These are phyloP conservation scores for Wallacemonas rigidus DNA, from an alignment of 208 protist genomes.

Conservation along the genomic window DNA sequence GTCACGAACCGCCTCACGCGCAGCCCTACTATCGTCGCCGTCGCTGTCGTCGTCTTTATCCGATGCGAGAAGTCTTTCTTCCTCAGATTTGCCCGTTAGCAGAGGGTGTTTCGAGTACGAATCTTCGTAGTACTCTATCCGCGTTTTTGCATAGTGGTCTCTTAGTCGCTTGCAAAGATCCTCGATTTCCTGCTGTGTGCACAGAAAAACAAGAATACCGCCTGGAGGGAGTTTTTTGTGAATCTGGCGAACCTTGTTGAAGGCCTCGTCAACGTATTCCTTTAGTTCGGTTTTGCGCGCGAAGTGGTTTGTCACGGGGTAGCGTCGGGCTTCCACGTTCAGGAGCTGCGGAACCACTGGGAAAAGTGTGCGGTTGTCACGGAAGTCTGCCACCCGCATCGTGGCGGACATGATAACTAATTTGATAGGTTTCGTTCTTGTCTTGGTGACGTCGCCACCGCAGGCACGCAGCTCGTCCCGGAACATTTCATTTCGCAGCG, in stretches of 20 bases:
- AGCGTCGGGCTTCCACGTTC: slow-evolving; percentile 95
- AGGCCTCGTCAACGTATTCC: slow-evolving; percentile 95
- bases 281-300: slow-evolving; percentile 90
- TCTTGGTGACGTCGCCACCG: slow-evolving; percentile 49
- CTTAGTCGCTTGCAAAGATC: slow-evolving; percentile 84
- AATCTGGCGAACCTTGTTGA: slow-evolving; percentile 96
- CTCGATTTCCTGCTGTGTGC: slow-evolving; percentile 96
- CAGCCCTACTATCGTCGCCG: slow-evolving; percentile 21
- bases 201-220: slow-evolving; percentile 98
- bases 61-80: slow-evolving; percentile 13
- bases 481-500: slow-evolving; percentile 91
- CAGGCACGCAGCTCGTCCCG: slow-evolving; percentile 64
- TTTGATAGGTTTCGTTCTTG: slow-evolving; percentile 79
- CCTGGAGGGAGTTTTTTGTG: slow-evolving; percentile 97
- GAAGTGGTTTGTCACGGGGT: slow-evolving; percentile 98
- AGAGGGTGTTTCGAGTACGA: slow-evolving; percentile 72
- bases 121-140: slow-evolving; percentile 87
- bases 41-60: slow-evolving; percentile 39
- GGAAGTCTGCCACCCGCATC: slow-evolving; percentile 92
- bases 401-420: slow-evolving; percentile 94
- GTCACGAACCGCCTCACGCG: slow-evolving; percentile 32
- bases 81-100: slow-evolving; percentile 17
- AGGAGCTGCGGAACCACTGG: slow-evolving; percentile 92
- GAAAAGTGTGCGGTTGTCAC: slow-evolving; percentile 97
- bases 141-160: slow-evolving; percentile 75